Evolutionary conservation across 495 filamentous ascomycete species (phyloP).

Genomic region (Haplographium delicatum): DNA sequence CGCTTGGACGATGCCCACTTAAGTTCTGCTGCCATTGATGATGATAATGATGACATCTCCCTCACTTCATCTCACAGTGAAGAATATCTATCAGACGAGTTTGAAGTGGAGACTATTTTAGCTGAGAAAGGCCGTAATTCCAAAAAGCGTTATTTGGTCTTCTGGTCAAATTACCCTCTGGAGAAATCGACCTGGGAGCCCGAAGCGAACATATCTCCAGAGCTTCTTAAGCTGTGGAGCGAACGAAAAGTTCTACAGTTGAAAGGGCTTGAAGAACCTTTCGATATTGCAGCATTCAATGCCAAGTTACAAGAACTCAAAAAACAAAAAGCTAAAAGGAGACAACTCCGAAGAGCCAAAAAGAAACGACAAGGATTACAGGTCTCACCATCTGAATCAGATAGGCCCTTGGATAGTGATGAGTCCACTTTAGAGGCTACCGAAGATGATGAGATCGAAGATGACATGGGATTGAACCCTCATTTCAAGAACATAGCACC

Average conservation of each 20-base stretch:
- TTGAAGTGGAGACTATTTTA: constrained; percentile 43
- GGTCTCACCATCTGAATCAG: constrained; percentile 1
- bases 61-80: constrained; percentile 52
- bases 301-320: constrained; percentile 23
- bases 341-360: constrained; percentile 43
- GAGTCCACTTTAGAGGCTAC: constrained; percentile 14
- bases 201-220: constrained; percentile 40
- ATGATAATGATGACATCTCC: constrained; percentile 51
- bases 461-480: too few relatives aligned
- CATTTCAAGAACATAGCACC: neutral
- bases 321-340: constrained; percentile 36
- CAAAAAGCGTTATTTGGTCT: constrained; percentile 51
- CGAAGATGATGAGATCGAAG: constrained; percentile 2
- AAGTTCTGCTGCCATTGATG: too few relatives aligned
- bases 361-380: constrained; percentile 4
- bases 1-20: too few relatives aligned
- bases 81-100: constrained; percentile 30
- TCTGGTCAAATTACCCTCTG: constrained; percentile 60
- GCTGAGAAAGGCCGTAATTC: constrained; percentile 43
- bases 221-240: constrained; percentile 48
- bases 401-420: constrained; percentile 10
- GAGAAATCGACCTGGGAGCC: constrained; percentile 63
- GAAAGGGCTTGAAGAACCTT: constrained; percentile 35
- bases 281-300: constrained; percentile 46
- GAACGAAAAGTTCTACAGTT: constrained; percentile 41